phyloP scores from a whole-genome alignment of 768 basidiomycete genomes.

The Phlegmacium glaucopus region DNA sequence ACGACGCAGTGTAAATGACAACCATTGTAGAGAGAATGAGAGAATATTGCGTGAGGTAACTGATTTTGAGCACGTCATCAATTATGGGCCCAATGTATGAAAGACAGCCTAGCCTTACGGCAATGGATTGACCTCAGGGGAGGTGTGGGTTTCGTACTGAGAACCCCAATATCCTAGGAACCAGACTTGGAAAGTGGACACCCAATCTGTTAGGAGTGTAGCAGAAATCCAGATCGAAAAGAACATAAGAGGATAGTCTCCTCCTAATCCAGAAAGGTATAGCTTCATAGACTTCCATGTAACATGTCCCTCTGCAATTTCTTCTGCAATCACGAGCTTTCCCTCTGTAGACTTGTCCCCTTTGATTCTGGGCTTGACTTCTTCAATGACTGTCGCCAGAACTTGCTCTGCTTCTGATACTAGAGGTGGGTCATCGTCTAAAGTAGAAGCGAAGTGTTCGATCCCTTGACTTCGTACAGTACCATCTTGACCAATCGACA shows the following conservation, averaged over 20 bases:
- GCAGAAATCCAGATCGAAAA: slow-evolving; percentile 24
- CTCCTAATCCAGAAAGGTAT: slow-evolving; percentile 32
- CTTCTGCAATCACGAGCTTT: slow-evolving; percentile 63
- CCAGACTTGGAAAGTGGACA: slow-evolving; percentile 34
- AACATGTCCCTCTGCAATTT: slow-evolving; percentile 40
- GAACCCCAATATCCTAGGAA: slow-evolving; percentile 45
- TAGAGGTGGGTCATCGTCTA: slow-evolving; percentile 36
- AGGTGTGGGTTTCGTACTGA: slow-evolving; percentile 32
- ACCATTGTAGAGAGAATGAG: no score
- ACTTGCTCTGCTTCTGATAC: slow-evolving; percentile 26
- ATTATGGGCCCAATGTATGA: no score
- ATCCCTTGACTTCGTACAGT: slow-evolving; percentile 47
- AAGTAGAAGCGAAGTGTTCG: slow-evolving; percentile 34
- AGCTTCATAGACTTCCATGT: slow-evolving; percentile 29
- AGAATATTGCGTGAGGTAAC: no score
- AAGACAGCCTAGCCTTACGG: slow-evolving; percentile 30
- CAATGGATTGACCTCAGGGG: slow-evolving; percentile 29
- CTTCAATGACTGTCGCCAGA: no score
- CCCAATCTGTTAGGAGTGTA: slow-evolving; percentile 23
- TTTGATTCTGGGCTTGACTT: slow-evolving; percentile 9
- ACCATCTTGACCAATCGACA: no score
- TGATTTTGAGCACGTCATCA: no score
- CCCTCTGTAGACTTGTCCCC: slow-evolving; percentile 21
- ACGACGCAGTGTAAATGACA: no score
- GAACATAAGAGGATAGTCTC: no score